Evolutionary conservation across 2,329 filamentous ascomycete species (phyloP), one percentile per base, ranked within the genome.

Genomic region (Hymenoscyphus repandus): DNA sequence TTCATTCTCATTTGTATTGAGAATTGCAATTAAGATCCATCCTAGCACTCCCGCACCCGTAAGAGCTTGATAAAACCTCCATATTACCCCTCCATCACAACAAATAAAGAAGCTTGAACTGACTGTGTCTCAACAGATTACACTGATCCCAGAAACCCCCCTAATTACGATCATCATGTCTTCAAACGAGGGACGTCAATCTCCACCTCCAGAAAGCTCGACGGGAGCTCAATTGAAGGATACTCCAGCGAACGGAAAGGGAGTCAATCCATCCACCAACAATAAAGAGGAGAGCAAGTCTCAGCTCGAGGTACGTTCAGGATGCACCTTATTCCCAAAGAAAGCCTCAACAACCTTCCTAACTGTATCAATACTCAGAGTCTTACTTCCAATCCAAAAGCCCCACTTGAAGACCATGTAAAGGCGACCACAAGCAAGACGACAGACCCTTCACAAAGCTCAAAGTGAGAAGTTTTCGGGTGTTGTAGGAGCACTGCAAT

Each of bases 151-250:
- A 12, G 11, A 47, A 50, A 43, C 11, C 15, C 6, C n/a, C 30
- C 17, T 3, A 13, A 40, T 11, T n/a, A 40, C n/a, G 10, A 36
- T 47, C 37, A 40, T 30, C 7, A 47, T 47, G 45, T 30, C 36
- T 40, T 40, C 38, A 40, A 40, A 86, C 64, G 70, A 79, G 70
- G 86, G 88, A 68, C 83, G 84, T 65, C 79, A 95, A 71, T 95
- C 90, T 31, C 90, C 90, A 55, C 73, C 83, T 47, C 87, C 88
- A 27, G 82, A 88, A 72, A 66, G 68, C 59, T 87, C 89, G 70
- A 72, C 75, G 34, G 83, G 79, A 53, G 70, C 74, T 49, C 88
- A 93, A 72, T 70, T 80, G 52, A 72, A 79, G 57, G 79, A 79
- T 6, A 65, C 77, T 11, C 75, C 82, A 2, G 79, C 69, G n/a